These are phyloP conservation scores for Emmonsia crescens DNA, from an alignment of 2,329 filamentous ascomycete genomes.

Conservation along the genomic window DNA sequence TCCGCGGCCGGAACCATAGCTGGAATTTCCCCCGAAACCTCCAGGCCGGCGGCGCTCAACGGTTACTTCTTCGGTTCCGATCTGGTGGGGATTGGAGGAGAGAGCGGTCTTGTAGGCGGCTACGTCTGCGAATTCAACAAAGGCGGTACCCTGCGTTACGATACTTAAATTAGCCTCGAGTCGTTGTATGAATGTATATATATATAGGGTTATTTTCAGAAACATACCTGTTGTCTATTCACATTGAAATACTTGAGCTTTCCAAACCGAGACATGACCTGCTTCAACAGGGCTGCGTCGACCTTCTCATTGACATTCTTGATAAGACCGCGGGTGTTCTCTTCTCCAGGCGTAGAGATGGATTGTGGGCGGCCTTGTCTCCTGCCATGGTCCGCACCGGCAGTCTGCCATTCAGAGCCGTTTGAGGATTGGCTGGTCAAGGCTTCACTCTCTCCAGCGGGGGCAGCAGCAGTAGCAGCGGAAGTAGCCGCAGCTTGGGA, in stretches of 20 bases:
- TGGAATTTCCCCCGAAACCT: slow-evolving; percentile 58
- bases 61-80: slow-evolving; percentile 70
- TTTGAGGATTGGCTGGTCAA: slow-evolving; percentile 72
- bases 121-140: slow-evolving; percentile 78
- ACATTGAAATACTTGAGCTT: slow-evolving; percentile 55
- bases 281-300: slow-evolving; percentile 59
- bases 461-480: slow-evolving; percentile 26
- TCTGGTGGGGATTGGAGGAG: slow-evolving; percentile 70
- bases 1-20: slow-evolving; percentile 49
- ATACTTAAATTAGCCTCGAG: slow-evolving; percentile 10
- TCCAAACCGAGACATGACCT: slow-evolving; percentile 58
- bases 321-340: slow-evolving; percentile 77
- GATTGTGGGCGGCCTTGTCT: slow-evolving; percentile 67
- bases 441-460: slow-evolving; percentile 37
- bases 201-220: not conserved
- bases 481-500: slow-evolving; percentile 24
- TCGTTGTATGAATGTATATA: not conserved
- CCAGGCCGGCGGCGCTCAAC: slow-evolving; percentile 74
- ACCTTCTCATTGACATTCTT: slow-evolving; percentile 93
- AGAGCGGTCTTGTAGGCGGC: slow-evolving; percentile 76
- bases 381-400: slow-evolving; percentile 65
- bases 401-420: slow-evolving; percentile 75
- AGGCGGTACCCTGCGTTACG: slow-evolving; percentile 71
- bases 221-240: slow-evolving; percentile 61
- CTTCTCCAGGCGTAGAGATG: slow-evolving; percentile 50